Base-by-base conservation (phyloP, 2,329 filamentous ascomycete species). In the Fusarium anthophilum region DNA sequence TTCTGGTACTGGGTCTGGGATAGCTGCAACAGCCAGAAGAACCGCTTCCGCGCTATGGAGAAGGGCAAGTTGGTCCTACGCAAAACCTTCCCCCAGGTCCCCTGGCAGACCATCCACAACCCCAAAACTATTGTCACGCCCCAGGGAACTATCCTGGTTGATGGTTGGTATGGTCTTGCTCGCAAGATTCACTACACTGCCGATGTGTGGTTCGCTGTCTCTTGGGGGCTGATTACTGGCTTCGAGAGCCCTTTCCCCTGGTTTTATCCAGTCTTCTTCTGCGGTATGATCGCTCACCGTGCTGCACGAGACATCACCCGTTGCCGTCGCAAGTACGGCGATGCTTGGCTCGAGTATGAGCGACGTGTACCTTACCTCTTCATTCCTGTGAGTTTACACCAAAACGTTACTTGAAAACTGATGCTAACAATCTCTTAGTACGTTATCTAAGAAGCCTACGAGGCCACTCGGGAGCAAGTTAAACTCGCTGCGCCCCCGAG, bases 1-100 rank as follows among this genome's bases (percentile, higher is more conserved):
- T 92, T 93, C 80, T 91, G 93, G 75, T 98, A 98, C 87, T 96
- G 94, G 90, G 87, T 97, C 63, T 98, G 95, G 94, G 95, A 97
- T 80, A 96, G 94, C 48, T 92, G 91, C 84, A 97, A 97, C 86
- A 94, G 91, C 80, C 95, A 98, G 84, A 98, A 98, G 90, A 98
- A 97, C 85, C 91, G 93, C 73, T 98, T 96, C 90, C 91, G 95
- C 63, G 90, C 92, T 74, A 88, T 91, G 83, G 94, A 97, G 84
- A 90, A 92, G 69, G 94, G 94, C 69, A 91, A 91, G 45, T 80
- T 89, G 59, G 83, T 92, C 59, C 86, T 90, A 81, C 93, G 95
- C 78, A 93, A 92, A 77, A 92, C 94, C 6, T 97, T 98, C 86
- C 95, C 95, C 10, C 93, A 96, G 82, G 89, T 98, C n/a, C 94